These are phyloP conservation scores for Saururus chinensis DNA, from an alignment of 164 flowering plant species.

Conservation along the genomic window DNA sequence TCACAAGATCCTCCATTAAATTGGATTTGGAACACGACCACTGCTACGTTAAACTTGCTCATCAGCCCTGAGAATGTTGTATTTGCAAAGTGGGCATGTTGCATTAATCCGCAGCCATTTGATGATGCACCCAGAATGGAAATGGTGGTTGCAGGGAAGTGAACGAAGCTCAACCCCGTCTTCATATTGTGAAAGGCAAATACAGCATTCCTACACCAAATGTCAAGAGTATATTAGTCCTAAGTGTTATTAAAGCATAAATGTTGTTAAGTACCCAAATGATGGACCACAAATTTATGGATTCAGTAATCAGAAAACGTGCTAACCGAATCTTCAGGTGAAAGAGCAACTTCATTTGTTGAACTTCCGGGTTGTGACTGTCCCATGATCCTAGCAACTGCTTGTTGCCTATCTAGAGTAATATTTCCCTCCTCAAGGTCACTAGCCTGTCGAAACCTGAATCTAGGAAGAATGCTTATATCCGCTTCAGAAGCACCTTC, in stretches of 20 bases:
- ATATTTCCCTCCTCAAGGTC: neutral
- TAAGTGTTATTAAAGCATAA: neutral
- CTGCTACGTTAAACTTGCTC: slow-evolving; percentile 13
- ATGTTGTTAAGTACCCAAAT: too few relatives aligned
- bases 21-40: neutral
- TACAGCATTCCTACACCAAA: slow-evolving; percentile 32
- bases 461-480: slow-evolving; percentile 49
- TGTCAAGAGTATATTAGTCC: neutral
- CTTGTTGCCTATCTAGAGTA: slow-evolving; percentile 18
- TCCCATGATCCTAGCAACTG: slow-evolving; percentile 9
- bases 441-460: slow-evolving; percentile 21
- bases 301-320: neutral
- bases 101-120: slow-evolving; percentile 85
- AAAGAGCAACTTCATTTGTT: slow-evolving; percentile 33
- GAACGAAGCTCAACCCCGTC: slow-evolving; percentile 69
- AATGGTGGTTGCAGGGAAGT: slow-evolving; percentile 78
- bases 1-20: neutral
- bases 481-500: slow-evolving; percentile 67
- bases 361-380: slow-evolving; percentile 10
- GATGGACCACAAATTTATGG: neutral
- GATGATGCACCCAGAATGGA: slow-evolving; percentile 64
- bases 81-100: slow-evolving; percentile 86
- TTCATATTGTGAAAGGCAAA: slow-evolving; percentile 65
- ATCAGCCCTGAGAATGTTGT: slow-evolving; percentile 43
- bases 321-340: slow-evolving; percentile 61